Percentiles rank a stretch among this genome's conserved stretches.
Conservation (phyloP, 2,329 filamentous ascomycete species). For the Aspergillus fumigatiaffinis region DNA sequence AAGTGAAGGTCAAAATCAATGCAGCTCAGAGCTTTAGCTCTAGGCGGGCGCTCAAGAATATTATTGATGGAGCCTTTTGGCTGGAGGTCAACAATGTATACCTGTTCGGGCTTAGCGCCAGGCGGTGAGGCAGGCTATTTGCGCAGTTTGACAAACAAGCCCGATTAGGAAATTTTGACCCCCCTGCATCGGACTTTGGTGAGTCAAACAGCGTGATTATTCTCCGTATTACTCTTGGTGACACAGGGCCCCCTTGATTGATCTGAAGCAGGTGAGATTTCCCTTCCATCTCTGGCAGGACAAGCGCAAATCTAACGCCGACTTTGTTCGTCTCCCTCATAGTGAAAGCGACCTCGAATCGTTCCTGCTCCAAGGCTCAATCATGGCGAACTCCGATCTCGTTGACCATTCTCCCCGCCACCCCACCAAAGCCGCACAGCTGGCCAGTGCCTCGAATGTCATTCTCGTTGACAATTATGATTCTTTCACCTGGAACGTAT, state of each 20-base stretch:
- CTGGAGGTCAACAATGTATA: conserved; percentile 36
- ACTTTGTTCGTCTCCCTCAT: not conserved
- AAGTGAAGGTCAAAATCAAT: not conserved
- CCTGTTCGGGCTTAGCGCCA: conserved; percentile 34
- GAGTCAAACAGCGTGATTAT: conserved; percentile 3
- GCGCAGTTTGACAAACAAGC: conserved; percentile 13
- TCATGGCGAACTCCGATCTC: conserved; percentile 41
- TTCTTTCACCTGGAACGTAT: conserved; percentile 99
- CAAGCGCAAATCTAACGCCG: not conserved
- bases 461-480: conserved; percentile 99
- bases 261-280: not conserved
- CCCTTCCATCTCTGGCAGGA: not conserved
- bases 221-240: not conserved
- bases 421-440: conserved; percentile 66
- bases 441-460: conserved; percentile 81
- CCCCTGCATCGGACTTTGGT: conserved; percentile 6
- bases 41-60: conserved; percentile 25
- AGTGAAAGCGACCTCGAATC: not conserved
- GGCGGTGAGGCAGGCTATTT: conserved; percentile 27
- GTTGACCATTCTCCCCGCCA: conserved; percentile 81
- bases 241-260: not conserved
- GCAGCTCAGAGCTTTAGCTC: conserved; percentile 17
- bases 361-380: conserved; percentile 35
- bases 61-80: conserved; percentile 26
- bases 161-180: conserved; percentile 15